These are phyloP conservation scores for Uronychia binucleata DNA, from an alignment of 73 alveolate genomes.

Conservation along the genomic window DNA sequence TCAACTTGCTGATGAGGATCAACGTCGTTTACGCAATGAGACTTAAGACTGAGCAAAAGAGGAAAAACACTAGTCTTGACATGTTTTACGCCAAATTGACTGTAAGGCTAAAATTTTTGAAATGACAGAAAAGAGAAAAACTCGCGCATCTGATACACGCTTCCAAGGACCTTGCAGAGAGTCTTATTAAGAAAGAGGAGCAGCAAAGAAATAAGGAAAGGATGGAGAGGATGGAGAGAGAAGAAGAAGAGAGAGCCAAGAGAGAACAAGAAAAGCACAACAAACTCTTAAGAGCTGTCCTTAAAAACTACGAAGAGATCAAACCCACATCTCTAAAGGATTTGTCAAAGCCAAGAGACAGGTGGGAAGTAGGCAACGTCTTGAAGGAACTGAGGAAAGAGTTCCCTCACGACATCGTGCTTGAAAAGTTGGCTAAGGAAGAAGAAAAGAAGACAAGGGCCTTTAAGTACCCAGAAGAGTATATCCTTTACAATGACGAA, in stretches of 20 bases:
- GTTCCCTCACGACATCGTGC: conserved; percentile 92
- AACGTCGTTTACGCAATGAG: not conserved
- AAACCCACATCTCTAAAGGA: conserved; percentile 51
- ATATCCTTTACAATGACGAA: conserved; percentile 88
- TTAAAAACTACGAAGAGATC: conserved; percentile 32
- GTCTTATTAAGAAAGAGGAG: not conserved
- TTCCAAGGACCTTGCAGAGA: not conserved
- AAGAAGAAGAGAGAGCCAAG: too few relatives aligned
- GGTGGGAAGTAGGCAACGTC: conserved; percentile 79
- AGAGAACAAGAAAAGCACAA: not conserved
- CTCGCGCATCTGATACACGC: conserved; percentile 4
- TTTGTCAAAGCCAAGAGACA: conserved; percentile 91
- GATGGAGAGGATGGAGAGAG: too few relatives aligned
- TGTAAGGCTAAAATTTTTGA: not conserved
- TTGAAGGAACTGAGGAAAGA: conserved; percentile 73
- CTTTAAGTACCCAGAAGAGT: conserved; percentile 94
- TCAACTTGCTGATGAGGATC: conserved; percentile 10
- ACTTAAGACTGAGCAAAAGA: too few relatives aligned
- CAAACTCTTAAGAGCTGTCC: not conserved
- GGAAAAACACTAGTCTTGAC: too few relatives aligned
- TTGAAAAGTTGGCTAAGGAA: conserved; percentile 85
- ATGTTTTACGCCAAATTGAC: too few relatives aligned
- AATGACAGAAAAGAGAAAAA: conserved; percentile 15
- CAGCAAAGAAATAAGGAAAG: not conserved
- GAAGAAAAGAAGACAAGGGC: conserved; percentile 89